Percentiles rank a stretch among this genome's conserved stretches.
Evolutionary conservation across 208 protist genomes (phyloP).

Genomic region (Trypanosoma rangeli): DNA sequence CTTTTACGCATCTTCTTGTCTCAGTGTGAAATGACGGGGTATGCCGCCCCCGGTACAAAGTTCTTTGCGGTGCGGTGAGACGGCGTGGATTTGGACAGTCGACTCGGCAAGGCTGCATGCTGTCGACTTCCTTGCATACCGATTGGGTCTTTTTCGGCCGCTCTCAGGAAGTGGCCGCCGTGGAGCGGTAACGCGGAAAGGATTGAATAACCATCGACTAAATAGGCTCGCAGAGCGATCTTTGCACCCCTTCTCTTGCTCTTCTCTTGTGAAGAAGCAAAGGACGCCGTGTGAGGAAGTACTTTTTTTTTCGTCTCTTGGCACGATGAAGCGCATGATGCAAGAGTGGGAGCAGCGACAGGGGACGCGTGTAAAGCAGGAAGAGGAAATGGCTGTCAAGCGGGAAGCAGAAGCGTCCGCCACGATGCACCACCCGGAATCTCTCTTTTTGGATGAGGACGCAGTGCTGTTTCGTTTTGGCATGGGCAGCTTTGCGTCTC

Average conservation of each 20-base stretch:
- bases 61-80: background rate
- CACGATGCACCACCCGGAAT: slow-evolving; percentile 35
- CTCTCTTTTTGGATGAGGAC: slow-evolving; percentile 53
- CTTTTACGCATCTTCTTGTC: slow-evolving; percentile 4
- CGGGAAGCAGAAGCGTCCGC: slow-evolving; percentile 21
- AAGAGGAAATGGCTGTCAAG: slow-evolving; percentile 12
- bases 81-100: slow-evolving; percentile 26
- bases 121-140: slow-evolving; percentile 36
- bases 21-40: background rate
- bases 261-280: background rate
- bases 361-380: slow-evolving; percentile 4
- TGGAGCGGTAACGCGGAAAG: background rate
- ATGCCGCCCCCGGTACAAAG: slow-evolving; percentile 1
- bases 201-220: background rate
- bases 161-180: background rate
- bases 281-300: slow-evolving; percentile 1
- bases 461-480: slow-evolving; percentile 67
- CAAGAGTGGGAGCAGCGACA: slow-evolving; percentile 21
- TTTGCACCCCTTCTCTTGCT: background rate
- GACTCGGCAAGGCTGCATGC: slow-evolving; percentile 17
- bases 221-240: slow-evolving; percentile 15
- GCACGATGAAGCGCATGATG: slow-evolving; percentile 35
- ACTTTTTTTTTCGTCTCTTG: slow-evolving; percentile 29
- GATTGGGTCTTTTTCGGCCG: slow-evolving; percentile 23
- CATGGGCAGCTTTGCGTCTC: slow-evolving; percentile 62